phyloP scores from a whole-genome alignment of 176 grass and related monocot species.

The Bonia amplexicaulis region DNA sequence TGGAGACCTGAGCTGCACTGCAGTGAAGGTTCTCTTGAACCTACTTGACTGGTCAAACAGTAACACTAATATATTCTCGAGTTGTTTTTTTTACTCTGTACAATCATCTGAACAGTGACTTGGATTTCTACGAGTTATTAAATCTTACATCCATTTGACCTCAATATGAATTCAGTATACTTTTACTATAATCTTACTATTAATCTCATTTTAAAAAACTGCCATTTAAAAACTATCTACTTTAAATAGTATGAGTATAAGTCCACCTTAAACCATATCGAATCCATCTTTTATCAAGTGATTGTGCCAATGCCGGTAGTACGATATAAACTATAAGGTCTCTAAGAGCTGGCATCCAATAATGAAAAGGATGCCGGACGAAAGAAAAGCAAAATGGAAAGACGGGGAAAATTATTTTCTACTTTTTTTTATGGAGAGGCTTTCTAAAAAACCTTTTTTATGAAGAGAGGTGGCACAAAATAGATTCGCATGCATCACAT shows the following conservation, averaged over 20 bases:
- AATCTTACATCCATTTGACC: not conserved
- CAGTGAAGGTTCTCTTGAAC: conserved; percentile 29
- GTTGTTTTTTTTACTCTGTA: not conserved
- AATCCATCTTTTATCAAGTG: not conserved
- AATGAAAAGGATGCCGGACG: conserved; percentile 10
- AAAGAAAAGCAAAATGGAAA: not conserved
- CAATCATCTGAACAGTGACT: not conserved
- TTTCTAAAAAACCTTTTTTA: too few relatives aligned
- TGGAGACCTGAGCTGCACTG: conserved; percentile 25
- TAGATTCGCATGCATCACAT: not conserved
- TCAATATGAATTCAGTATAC: not conserved
- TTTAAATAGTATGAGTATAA: too few relatives aligned
- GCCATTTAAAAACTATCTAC: too few relatives aligned
- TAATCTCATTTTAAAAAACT: too few relatives aligned
- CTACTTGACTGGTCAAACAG: conserved; percentile 23
- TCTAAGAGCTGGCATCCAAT: conserved; percentile 45
- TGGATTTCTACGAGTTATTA: not conserved
- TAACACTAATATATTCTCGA: not conserved
- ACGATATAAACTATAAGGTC: conserved; percentile 11
- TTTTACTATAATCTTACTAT: too few relatives aligned
- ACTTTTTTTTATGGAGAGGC: not conserved
- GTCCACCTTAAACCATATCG: too few relatives aligned
- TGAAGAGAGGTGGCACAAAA: not conserved
- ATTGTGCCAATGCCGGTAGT: not conserved
- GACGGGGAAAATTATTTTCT: not conserved